These are phyloP conservation scores for Yueomyces sp. DNA, from an alignment of 1,139 yeast species.

Conservation along the genomic window DNA sequence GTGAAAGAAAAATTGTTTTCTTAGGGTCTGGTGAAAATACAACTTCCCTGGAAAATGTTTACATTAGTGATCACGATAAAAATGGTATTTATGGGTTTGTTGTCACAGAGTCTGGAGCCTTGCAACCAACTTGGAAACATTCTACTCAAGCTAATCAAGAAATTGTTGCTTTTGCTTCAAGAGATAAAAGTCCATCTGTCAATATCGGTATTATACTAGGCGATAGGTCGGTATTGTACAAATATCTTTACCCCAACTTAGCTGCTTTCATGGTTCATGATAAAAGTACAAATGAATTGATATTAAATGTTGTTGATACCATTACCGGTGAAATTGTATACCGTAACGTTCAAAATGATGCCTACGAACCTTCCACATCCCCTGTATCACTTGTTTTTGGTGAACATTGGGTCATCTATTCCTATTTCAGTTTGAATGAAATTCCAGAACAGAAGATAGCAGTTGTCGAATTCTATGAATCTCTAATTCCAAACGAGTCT, in stretches of 20 bases:
- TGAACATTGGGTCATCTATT: slow-evolving; percentile 74
- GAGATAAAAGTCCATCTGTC: slow-evolving; percentile 36
- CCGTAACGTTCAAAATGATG: slow-evolving; percentile 31
- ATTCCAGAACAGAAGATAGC: slow-evolving; percentile 39
- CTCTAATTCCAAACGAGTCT: slow-evolving; percentile 36
- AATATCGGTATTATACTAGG: slow-evolving; percentile 64
- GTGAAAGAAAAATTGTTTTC: not conserved
- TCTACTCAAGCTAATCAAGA: slow-evolving; percentile 20
- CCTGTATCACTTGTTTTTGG: slow-evolving; percentile 49
- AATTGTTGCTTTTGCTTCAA: slow-evolving; percentile 28
- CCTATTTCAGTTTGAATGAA: slow-evolving; percentile 44
- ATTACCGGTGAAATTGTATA: slow-evolving; percentile 56
- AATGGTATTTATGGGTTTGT: slow-evolving; percentile 18
- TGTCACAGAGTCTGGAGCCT: slow-evolving; percentile 9
- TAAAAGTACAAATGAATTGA: slow-evolving; percentile 22
- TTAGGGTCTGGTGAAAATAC: not conserved
- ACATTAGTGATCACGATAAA: slow-evolving; percentile 16
- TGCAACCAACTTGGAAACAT: slow-evolving; percentile 26
- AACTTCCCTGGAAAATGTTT: slow-evolving; percentile 2
- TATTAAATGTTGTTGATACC: slow-evolving; percentile 48
- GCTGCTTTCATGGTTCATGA: slow-evolving; percentile 43
- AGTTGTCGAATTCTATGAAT: slow-evolving; percentile 71
- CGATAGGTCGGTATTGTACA: slow-evolving; percentile 68
- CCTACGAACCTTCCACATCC: slow-evolving; percentile 25
- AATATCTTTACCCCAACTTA: slow-evolving; percentile 65